Evolutionary conservation across 2,329 filamentous ascomycete species (phyloP), one percentile per base, ranked within the genome.

Genomic region (Colletotrichum cordylinicola): DNA sequence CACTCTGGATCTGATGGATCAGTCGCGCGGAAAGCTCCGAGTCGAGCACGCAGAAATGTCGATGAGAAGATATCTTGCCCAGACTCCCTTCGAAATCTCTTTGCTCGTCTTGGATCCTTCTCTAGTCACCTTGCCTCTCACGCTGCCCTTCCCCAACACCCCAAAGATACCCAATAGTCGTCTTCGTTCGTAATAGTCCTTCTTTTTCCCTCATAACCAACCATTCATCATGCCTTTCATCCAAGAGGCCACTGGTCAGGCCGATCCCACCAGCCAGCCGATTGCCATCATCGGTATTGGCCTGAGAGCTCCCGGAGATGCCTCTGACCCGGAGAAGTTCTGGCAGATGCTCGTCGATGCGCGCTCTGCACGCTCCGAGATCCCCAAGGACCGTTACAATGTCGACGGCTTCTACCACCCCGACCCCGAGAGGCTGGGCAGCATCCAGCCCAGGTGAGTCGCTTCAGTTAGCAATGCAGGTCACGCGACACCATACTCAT

Each of bases 211-310:
- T 15, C 13, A 10, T 1, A 62, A n/a, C 10, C 65, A 5, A 18
- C 8, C 13, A 21, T 33, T 27, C 55, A 39, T 18, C 37, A 74
- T 74, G 72, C 72, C 72, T 16, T 74, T 74, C 67, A 74, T 74
- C 29, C 56, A 74, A 56, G 72, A 70, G 52, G 37, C 72, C 27
- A 29, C 60, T 3, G 24, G 24, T 4, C 35, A 60, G 65, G 60
- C 72, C 7, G 48, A 60, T 4, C 56, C 43, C 67, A 60, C 67
- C 29, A 55, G 60, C 48, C 72, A 74, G 66, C 84, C 85, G 55
- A 86, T 87, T 70, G 86, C 85, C 16, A 79, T 87, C 39, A 80
- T 87, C 56, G 86, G 86, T 55, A 83, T 69, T 29, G 84, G 79
- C 3, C 86, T 85, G 77, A 83, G 86, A 56, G 85, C 86, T 24